Base-by-base conservation (phyloP, 257 asterid species). In the Fraxinus cuspidata region DNA sequence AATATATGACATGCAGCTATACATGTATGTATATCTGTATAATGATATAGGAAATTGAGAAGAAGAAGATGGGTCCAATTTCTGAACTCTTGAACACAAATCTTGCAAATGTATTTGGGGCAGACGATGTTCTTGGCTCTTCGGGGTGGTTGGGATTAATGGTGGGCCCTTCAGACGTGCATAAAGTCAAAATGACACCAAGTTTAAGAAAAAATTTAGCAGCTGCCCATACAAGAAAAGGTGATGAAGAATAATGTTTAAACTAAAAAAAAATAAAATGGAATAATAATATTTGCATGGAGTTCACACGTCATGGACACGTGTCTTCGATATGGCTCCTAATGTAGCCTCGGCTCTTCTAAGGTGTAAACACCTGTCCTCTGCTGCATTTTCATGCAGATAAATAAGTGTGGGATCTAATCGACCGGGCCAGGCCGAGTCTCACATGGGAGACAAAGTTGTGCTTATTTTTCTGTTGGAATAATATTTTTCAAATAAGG, bases 281-380 rank as follows among this genome's bases (percentile, higher is more conserved):
- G 8, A 5, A 35, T 35, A 35, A 37, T 2, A 56, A 18, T 81
- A 56, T 65, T 56, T 84, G 85, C 90, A 84, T 81, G 84, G 78
- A 31, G 40, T 37, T 31, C 47, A 84, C 96, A 88, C 91, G 92
- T 91, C 31, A 29, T 38, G 58, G 51, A 78, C 90, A 91, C 77
- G 88, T 89, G 94, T 82, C 87, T 3, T 0, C 25, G 0, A 34
- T 13, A 4, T 67, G 82, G 56, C 53, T 72, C 71, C 72, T 81
- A 66, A 29, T n/a, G 28, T 73, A 72, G 19, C 65, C 2, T 70
- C 51, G 9, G 56, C 71, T 71, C 51, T 32, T 76, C 80, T 56
- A 13, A 1, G 34, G 37, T 23, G 34, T 60, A 32, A 32, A 80
- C 94, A 91, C 92, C 89, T 87, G 90, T 87, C 87, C 70, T 42